Evolutionary conservation across 192 early-diverging fungal species (phyloP), one percentile per base, ranked within the genome.

Genomic region (Coemansia sp.): DNA sequence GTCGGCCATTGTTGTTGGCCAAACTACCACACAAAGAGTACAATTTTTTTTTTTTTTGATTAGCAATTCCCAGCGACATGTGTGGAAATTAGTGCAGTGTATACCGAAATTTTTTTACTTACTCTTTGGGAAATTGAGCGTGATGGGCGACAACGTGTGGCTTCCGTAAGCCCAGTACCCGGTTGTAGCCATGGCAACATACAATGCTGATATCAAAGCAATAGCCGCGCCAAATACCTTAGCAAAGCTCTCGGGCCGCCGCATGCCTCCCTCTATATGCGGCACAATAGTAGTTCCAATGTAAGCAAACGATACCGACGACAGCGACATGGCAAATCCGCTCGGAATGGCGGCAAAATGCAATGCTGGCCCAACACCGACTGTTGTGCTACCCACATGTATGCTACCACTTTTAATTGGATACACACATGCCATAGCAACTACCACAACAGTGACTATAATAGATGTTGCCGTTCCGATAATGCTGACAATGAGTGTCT

Each of bases 251-350:
- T 88, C 67, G 12, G 93, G 93, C 14, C 88, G 65, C 39, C 67
- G 68, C 93, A 94, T 92, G 24, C 85, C 82, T 5, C 82, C 74
- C 56, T 94, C 90, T 0, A 92, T 82, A 67, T 94, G 89, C 0
- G 93, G 88, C 25, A 91, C 92, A 42, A 93, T 89, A 2, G 88
- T 89, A 19, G 92, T 91, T 3, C 91, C 91, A 47, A 86, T 65
- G 43, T 87, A 93, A 2, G 89, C 86, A 71, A 91, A 93, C 2
- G 86, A 73, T 25, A 90, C 87, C 4, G 88, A 87, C 1, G 87
- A 88, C 7, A 94, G 71, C 0, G 89, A 86, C 31, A 87, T 67
- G 0, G 91, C 89, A 51, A 92, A 76, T 11, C 79, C 79, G 27
- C 69, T 61, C n/a, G 73, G 73, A 20, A 76, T 60, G 10, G 62